Percentiles rank a stretch among this genome's conserved stretches.
These are phyloP conservation scores for Pterocarpus macrocarpus DNA, from an alignment of 306 rosid species.

Conservation along the genomic window DNA sequence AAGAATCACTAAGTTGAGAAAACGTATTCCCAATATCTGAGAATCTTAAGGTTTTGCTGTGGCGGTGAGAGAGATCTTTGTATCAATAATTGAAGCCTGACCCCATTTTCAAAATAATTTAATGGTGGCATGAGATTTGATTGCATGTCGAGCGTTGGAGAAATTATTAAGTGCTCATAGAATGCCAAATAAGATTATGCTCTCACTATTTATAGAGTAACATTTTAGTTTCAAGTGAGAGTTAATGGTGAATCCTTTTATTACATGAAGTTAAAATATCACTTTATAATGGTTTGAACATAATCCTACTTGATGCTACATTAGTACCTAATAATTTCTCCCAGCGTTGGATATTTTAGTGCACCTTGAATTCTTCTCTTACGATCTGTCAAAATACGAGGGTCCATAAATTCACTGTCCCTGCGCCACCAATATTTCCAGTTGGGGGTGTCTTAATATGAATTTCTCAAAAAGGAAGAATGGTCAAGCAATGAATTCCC, in stretches of 20 bases:
- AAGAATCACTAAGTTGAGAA: conserved; percentile 85
- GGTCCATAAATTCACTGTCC: conserved; percentile 95
- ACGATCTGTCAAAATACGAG: conserved; percentile 98
- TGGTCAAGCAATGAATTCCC: conserved; percentile 76
- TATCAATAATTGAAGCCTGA: conserved; percentile 86
- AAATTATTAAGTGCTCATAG: no score
- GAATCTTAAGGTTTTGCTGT: conserved; percentile 79
- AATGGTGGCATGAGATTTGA: conserved; percentile 73
- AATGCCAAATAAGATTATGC: no score
- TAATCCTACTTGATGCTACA: no score
- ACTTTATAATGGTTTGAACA: no score
- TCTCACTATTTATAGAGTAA: no score
- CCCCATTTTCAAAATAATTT: conserved; percentile 79
- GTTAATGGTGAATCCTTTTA: no score
- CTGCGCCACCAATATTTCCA: conserved; percentile 67
- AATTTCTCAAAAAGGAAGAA: conserved; percentile 77
- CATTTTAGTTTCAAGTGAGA: no score
- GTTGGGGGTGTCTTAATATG: conserved; percentile 66
- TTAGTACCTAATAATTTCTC: no score
- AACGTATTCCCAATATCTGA: conserved; percentile 71
- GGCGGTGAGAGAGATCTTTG: conserved; percentile 78
- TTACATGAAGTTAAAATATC: no score
- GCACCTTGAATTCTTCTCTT: conserved; percentile 88
- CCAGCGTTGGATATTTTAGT: conserved; percentile 48
- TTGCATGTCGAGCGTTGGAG: conserved; percentile 72